A percentile compares a stretch with the other conserved stretches of the same genome.
These are phyloP conservation scores for Globisporangium yorkense DNA, from an alignment of 352 stramenopile genomes.

Conservation along the genomic window DNA sequence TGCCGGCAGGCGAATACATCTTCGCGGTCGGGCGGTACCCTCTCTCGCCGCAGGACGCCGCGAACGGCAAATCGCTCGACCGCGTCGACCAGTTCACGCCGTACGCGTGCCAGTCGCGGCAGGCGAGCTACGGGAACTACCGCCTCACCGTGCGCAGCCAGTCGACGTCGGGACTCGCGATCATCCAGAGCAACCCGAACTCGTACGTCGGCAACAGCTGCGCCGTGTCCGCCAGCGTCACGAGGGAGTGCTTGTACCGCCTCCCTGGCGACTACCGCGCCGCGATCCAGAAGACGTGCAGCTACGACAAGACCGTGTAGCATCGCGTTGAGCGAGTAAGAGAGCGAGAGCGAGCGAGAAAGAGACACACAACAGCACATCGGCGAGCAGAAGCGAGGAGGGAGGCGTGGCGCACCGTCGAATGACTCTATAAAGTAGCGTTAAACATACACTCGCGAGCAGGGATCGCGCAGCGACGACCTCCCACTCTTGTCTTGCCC, in stretches of 20 bases:
- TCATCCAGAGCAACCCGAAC: constrained; percentile 40
- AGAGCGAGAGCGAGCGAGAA: background rate
- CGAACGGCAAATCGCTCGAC: constrained; percentile 26
- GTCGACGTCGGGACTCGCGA: constrained; percentile 19
- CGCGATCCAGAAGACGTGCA: constrained; percentile 25
- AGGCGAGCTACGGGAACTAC: constrained; percentile 67
- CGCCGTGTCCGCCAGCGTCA: constrained; percentile 17
- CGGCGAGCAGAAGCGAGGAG: background rate
- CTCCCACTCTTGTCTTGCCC: too few relatives aligned
- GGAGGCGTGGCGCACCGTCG: background rate
- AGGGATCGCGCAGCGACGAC: too few relatives aligned
- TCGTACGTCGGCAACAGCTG: constrained; percentile 72
- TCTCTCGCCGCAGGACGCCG: constrained; percentile 31
- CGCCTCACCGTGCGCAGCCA: constrained; percentile 51
- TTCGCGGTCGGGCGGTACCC: constrained; percentile 57
- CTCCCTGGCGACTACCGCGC: constrained; percentile 34
- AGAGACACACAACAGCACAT: background rate
- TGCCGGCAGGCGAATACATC: constrained; percentile 42
- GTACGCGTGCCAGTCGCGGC: constrained; percentile 48
- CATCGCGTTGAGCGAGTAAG: background rate
- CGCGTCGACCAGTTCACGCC: constrained; percentile 39
- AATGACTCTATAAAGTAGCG: constrained; percentile 3
- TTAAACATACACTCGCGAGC: constrained; percentile 3
- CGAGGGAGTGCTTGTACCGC: constrained; percentile 35
- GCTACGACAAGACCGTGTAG: constrained; percentile 46